Base-by-base conservation (phyloP, 441 rosid species). In the Biscutella auriculata region DNA sequence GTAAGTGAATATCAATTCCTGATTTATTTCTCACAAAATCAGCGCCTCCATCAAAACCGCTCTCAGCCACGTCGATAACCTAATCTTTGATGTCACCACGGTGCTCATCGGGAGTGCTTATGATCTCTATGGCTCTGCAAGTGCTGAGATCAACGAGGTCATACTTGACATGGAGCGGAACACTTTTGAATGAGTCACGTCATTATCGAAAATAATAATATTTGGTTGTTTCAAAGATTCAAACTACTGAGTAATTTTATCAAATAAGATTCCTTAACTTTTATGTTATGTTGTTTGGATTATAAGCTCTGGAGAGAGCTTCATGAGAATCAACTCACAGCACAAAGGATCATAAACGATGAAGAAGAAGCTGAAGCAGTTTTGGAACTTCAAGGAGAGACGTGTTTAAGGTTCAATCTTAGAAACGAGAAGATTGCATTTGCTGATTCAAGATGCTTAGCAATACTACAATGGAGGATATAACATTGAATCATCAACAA, bases 131-230 rank as follows among this genome's bases (percentile, higher is more conserved):
- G 97, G 95, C 60, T 68, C 81, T 66, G 87, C 88, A 66, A 85
- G 88, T 74, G 80, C 85, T 32, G 96, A 88, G 82, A 88, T 88
- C 60, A 84, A 93, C 61, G 83, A 84, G 87, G 88, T 86, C 57
- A 86, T 92, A 64, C 70, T 79, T 62, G 84, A 80, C 51, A 93
- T 93, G 97, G 95, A 88, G 76, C 81, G 63, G 53, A 81, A 78
- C 72, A 87, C 77, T 70, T 55, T 64, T 80, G 6, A 29, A 62
- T 13, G 83, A 80, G 64, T 70, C 88, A 21, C 77, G 66, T 27
- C 76, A 69, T 49, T 73, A 79, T 67, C 46, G 81, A 51, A 77
- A 48, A 96, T 84, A 62, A 72, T 72, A 64, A 70, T 36, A 43
- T 43, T 9, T 61, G 46, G 35, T 10, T 61, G 6, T 68, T 15